Conservation (phyloP, 306 rosid species). For the Prunus mume region DNA sequence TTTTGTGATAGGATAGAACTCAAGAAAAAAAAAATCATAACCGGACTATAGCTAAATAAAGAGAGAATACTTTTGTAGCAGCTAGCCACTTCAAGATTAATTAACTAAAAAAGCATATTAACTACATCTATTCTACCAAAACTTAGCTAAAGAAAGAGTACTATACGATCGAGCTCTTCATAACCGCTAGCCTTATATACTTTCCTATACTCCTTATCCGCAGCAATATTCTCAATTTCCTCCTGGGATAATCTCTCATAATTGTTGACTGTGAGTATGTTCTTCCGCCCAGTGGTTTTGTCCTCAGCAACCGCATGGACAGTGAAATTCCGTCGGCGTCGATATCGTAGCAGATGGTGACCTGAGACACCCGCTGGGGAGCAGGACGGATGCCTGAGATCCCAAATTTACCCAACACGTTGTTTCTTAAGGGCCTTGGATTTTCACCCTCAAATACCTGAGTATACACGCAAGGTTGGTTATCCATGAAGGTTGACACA, state of each 20-base stretch:
- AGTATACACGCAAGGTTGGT: conserved; percentile 23
- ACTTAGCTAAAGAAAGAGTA: no score
- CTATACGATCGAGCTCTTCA: no score
- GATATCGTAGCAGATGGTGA: conserved; percentile 30
- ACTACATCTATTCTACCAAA: no score
- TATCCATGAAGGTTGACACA: conserved; percentile 22
- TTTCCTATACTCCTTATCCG: conserved; percentile 27
- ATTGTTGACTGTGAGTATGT: conserved; percentile 37
- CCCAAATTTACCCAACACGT: conserved; percentile 32
- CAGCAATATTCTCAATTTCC: conserved; percentile 34
- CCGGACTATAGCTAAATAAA: no score
- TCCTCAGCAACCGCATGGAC: conserved; percentile 33
- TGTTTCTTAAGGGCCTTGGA: conserved; percentile 26
- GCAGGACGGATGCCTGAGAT: conserved; percentile 37
- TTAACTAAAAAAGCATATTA: no score
- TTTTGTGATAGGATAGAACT: no score
- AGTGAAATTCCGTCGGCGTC: conserved; percentile 41
- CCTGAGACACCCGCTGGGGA: conserved; percentile 30
- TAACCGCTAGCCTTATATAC: no score
- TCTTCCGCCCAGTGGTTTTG: conserved; percentile 36
- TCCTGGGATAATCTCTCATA: conserved; percentile 33
- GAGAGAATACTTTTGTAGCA: no score
- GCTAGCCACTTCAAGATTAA: no score
- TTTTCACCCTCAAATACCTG: conserved; percentile 44
- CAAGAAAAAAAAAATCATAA: no score